Conservation (phyloP, 345 rosid species). For the Murraya paniculata region DNA sequence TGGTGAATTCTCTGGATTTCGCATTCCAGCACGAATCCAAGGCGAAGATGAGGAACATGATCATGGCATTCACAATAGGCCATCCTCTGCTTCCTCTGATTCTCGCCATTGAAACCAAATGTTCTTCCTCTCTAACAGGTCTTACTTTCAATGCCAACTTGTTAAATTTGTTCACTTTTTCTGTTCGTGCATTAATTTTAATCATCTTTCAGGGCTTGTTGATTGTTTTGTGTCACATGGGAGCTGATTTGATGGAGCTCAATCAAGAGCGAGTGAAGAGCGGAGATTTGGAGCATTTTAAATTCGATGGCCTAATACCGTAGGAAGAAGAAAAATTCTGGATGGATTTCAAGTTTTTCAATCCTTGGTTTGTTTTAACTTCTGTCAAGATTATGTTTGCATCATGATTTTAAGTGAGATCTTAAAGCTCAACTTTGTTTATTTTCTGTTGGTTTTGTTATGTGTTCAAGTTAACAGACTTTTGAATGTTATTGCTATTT, state of each 20-base stretch:
- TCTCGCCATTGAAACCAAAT: conserved; percentile 64
- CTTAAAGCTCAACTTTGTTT: conserved; percentile 29
- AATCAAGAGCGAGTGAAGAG: conserved; percentile 16
- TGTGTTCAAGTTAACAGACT: conserved; percentile 20
- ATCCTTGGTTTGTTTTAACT: conserved; percentile 40
- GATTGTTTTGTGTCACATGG: not conserved
- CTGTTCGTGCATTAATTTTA: not conserved
- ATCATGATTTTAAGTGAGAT: conserved; percentile 31
- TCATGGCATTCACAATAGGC: conserved; percentile 55
- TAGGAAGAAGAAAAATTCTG: conserved; percentile 40
- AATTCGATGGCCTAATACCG: conserved; percentile 46
- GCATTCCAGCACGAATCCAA: conserved; percentile 86
- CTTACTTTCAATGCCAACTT: not conserved
- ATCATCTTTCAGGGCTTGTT: conserved; percentile 22
- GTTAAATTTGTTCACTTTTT: not conserved
- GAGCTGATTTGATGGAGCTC: conserved; percentile 18
- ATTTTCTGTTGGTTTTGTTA: conserved; percentile 19
- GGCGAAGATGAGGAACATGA: conserved; percentile 85
- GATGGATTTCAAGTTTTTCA: conserved; percentile 42
- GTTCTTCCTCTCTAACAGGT: conserved; percentile 46
- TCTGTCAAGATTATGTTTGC: conserved; percentile 18
- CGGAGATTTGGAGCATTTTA: conserved; percentile 32
- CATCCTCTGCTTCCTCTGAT: conserved; percentile 79
- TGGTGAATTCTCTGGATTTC: conserved; percentile 71
- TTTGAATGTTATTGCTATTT: conserved; percentile 17